phyloP scores from a whole-genome alignment of 75 land plant species.

The Larix kaempferi region DNA sequence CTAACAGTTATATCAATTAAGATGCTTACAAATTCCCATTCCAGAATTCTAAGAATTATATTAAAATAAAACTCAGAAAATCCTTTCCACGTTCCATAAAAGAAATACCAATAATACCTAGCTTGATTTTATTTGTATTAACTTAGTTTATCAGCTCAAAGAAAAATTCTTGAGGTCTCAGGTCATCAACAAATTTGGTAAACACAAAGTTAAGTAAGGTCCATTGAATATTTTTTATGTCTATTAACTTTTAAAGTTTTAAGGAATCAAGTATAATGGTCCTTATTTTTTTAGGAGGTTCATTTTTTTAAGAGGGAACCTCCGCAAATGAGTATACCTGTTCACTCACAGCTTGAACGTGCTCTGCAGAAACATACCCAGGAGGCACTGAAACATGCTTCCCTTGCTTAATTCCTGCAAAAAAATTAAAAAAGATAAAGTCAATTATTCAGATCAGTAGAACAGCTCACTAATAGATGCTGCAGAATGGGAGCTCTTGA shows the following conservation, averaged over 20 bases:
- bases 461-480: neutral
- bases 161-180: neutral
- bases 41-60: neutral
- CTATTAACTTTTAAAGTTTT: no score
- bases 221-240: neutral
- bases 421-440: neutral
- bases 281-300: neutral
- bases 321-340: constrained; percentile 24
- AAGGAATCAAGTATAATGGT: neutral
- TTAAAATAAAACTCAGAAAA: neutral
- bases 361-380: constrained; percentile 17
- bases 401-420: constrained; percentile 31
- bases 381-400: constrained; percentile 6
- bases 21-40: neutral
- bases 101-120: neutral
- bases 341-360: constrained; percentile 32
- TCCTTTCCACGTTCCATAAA: neutral
- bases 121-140: neutral
- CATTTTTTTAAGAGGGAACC: neutral
- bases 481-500: neutral
- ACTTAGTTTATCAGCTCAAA: neutral
- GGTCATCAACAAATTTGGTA: constrained; percentile 1
- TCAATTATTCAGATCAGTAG: neutral
- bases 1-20: neutral
- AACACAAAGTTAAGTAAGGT: neutral